Evolutionary conservation across 225 moss, liverwort and hornwort species (phyloP).

Genomic region (Takakia lepidozioides): DNA sequence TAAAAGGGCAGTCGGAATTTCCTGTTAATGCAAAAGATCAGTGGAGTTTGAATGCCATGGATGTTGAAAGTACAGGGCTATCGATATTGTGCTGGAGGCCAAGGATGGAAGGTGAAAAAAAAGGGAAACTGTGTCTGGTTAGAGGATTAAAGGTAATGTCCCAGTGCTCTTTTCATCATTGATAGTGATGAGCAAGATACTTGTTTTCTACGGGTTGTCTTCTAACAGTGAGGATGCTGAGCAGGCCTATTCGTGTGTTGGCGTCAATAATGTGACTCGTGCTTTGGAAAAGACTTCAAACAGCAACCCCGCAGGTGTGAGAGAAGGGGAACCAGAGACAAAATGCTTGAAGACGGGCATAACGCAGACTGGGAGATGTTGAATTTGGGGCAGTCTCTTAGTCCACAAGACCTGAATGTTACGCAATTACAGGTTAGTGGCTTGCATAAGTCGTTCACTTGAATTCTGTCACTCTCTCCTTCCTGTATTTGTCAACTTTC

Average conservation of each 20-base stretch:
- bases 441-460: no score
- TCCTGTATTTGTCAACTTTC: background rate
- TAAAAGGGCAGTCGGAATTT: background rate
- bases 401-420: constrained; percentile 9
- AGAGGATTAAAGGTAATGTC: constrained; percentile 34
- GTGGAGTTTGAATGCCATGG: background rate
- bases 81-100: constrained; percentile 50
- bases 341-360: constrained; percentile 22
- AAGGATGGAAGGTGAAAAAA: constrained; percentile 16
- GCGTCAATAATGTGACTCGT: constrained; percentile 62
- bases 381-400: constrained; percentile 10
- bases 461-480: background rate
- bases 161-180: background rate
- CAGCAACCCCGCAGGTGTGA: constrained; percentile 12
- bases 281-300: constrained; percentile 53
- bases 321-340: constrained; percentile 13
- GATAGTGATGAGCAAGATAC: background rate
- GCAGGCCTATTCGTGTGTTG: constrained; percentile 48
- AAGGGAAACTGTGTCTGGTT: constrained; percentile 12
- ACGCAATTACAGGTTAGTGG: constrained; percentile 34
- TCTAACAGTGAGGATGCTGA: no score
- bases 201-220: background rate
- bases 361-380: constrained; percentile 18
- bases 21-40: background rate
- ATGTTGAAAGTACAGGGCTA: constrained; percentile 22